Evolutionary conservation across 2,329 filamentous ascomycete genomes (phyloP).

Genomic region (Sclerotinia glacialis): DNA sequence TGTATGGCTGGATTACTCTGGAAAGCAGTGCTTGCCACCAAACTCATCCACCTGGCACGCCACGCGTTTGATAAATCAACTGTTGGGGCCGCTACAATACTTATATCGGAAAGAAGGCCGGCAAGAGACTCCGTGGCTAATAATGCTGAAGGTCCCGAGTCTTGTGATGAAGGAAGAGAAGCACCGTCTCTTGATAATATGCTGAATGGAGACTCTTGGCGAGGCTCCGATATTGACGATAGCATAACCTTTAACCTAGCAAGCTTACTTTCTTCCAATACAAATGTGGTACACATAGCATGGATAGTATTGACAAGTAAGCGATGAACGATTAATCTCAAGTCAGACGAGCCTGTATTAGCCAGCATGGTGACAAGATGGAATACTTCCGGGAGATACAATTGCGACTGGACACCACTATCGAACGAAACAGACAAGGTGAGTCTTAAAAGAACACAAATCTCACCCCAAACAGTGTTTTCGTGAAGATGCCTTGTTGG

Average conservation of each 20-base stretch:
- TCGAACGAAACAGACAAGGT: slow-evolving; percentile 66
- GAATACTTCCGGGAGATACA: slow-evolving; percentile 67
- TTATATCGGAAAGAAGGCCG: slow-evolving; percentile 61
- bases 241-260: slow-evolving; percentile 50
- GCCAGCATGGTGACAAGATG: slow-evolving; percentile 69
- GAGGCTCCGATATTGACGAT: slow-evolving; percentile 58
- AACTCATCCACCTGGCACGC: slow-evolving; percentile 71
- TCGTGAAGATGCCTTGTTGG: slow-evolving; percentile 65
- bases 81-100: slow-evolving; percentile 60
- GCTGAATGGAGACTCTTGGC: slow-evolving; percentile 56
- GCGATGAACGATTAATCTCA: slow-evolving; percentile 59
- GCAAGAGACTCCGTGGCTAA: slow-evolving; percentile 59
- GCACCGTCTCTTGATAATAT: slow-evolving; percentile 52
- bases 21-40: slow-evolving; percentile 69
- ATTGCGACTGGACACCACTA: slow-evolving; percentile 63
- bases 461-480: slow-evolving; percentile 67
- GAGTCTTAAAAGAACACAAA: slow-evolving; percentile 64
- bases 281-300: slow-evolving; percentile 64
- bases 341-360: slow-evolving; percentile 58
- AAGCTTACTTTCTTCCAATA: slow-evolving; percentile 54
- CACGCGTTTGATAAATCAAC: slow-evolving; percentile 65
- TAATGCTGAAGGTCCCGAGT: slow-evolving; percentile 43
- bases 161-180: slow-evolving; percentile 54
- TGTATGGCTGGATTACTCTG: slow-evolving; percentile 71
- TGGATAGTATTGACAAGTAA: slow-evolving; percentile 66